A percentile compares a stretch with the other conserved stretches of the same genome.
phyloP scores from a whole-genome alignment of 257 asterid species.

The Solanum piurae region DNA sequence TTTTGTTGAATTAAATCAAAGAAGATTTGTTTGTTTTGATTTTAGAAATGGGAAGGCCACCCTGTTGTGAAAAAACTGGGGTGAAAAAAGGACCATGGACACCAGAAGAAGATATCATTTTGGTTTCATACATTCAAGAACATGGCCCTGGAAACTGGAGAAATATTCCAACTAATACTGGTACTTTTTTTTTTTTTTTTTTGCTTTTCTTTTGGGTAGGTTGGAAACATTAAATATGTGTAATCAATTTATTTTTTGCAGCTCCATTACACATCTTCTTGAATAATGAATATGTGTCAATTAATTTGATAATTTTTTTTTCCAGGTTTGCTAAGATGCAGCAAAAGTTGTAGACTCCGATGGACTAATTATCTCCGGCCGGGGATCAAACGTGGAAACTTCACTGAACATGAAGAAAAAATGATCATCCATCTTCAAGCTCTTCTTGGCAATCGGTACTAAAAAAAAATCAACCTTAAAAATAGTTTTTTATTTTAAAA shows the following conservation, averaged over 20 bases:
- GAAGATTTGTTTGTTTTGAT: not conserved
- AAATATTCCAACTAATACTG: constrained; percentile 63
- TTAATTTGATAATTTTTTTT: not conserved
- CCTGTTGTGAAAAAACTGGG: constrained; percentile 66
- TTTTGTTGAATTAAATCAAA: not conserved
- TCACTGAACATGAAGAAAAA: constrained; percentile 68
- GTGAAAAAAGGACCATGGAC: constrained; percentile 95
- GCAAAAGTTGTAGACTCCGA: constrained; percentile 89
- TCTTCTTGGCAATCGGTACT: constrained; percentile 79
- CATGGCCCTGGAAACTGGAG: constrained; percentile 89
- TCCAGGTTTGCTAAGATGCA: constrained; percentile 80
- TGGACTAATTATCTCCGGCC: constrained; percentile 96
- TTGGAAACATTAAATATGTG: constrained; percentile 32
- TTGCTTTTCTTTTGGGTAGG: constrained; percentile 1
- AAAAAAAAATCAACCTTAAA: too few relatives aligned
- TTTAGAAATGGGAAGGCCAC: constrained; percentile 67
- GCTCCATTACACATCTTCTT: constrained; percentile 1
- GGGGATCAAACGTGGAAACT: constrained; percentile 77
- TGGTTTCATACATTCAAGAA: constrained; percentile 77
- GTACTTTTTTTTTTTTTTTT: constrained; percentile 3
- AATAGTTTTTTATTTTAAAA: not conserved
- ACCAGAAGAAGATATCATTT: constrained; percentile 79
- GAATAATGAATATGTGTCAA: not conserved
- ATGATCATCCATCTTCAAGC: constrained; percentile 87
- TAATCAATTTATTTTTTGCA: constrained; percentile 22